Evolutionary conservation across 75 land plant species (phyloP).

Genomic region (Pinus albicaulis): DNA sequence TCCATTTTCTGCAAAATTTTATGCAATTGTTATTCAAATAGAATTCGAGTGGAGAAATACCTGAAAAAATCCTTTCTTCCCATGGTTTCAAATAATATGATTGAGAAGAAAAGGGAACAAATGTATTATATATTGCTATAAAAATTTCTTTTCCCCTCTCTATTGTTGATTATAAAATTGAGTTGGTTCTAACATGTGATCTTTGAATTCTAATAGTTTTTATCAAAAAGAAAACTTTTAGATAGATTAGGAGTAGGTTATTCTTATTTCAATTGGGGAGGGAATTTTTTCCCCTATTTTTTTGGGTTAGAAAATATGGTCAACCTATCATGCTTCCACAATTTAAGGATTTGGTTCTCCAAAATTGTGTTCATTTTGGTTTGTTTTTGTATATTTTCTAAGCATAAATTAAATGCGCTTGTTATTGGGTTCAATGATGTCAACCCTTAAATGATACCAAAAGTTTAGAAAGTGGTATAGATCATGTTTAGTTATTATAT

Average conservation of each 20-base stretch:
- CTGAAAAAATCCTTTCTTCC: not conserved
- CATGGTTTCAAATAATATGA: not conserved
- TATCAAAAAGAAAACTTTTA: not conserved
- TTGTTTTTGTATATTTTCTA: too few species aligned
- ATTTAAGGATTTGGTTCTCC: too few species aligned
- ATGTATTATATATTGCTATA: not conserved
- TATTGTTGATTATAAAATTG: not conserved
- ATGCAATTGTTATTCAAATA: not conserved
- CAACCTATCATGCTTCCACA: too few species aligned
- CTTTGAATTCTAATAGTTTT: not conserved
- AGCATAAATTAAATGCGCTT: too few species aligned
- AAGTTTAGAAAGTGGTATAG: too few species aligned
- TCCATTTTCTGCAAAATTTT: not conserved
- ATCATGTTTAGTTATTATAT: too few species aligned
- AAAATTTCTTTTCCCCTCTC: not conserved
- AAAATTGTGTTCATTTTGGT: too few species aligned
- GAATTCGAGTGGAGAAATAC: not conserved
- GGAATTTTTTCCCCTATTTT: too few species aligned
- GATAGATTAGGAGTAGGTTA: not conserved
- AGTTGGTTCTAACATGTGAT: not conserved
- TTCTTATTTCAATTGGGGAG: not conserved
- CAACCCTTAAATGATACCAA: too few species aligned
- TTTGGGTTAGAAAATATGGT: too few species aligned
- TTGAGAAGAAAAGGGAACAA: not conserved
- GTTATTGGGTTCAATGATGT: too few species aligned